Percentiles rank a stretch among this genome's conserved stretches.
Evolutionary conservation across 2,329 filamentous ascomycete genomes (phyloP).

Genomic region (Acrocalymma vagum): DNA sequence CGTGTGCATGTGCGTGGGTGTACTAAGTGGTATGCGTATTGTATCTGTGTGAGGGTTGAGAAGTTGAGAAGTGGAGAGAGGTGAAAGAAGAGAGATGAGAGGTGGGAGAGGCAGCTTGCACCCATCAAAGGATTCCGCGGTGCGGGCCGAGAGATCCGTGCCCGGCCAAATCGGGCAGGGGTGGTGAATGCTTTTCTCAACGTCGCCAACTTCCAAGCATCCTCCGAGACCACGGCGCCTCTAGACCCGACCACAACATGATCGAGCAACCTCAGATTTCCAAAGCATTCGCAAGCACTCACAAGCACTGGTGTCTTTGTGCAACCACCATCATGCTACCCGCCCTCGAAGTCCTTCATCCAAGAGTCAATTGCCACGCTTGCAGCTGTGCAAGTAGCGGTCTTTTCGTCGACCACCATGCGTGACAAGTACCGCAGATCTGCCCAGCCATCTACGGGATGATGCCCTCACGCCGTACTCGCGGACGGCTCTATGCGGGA

Average conservation of each 20-base stretch:
- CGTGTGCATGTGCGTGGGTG: conserved; percentile 1
- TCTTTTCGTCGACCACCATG: too few relatives aligned
- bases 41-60: background rate
- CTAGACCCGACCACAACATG: conserved; percentile 9
- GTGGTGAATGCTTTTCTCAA: conserved; percentile 8
- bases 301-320: conserved; percentile 1
- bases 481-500: too few relatives aligned
- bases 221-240: background rate
- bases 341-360: conserved; percentile 2
- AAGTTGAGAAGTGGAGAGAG: conserved; percentile 2
- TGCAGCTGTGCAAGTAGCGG: conserved; percentile 3
- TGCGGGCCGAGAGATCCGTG: conserved; percentile 8
- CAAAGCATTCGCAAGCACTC: conserved; percentile 5
- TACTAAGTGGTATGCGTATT: background rate
- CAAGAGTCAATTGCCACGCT: background rate
- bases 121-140: background rate
- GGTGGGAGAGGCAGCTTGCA: conserved; percentile 7
- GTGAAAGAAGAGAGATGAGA: background rate
- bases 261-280: conserved; percentile 17
- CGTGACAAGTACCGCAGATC: too few relatives aligned
- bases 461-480: too few relatives aligned
- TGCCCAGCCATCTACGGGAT: too few relatives aligned
- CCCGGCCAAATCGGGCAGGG: too few relatives aligned
- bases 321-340: background rate
- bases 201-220: conserved; percentile 14